Base-by-base conservation (phyloP, 768 basidiomycete genomes). In the Serpula lacrymans region DNA sequence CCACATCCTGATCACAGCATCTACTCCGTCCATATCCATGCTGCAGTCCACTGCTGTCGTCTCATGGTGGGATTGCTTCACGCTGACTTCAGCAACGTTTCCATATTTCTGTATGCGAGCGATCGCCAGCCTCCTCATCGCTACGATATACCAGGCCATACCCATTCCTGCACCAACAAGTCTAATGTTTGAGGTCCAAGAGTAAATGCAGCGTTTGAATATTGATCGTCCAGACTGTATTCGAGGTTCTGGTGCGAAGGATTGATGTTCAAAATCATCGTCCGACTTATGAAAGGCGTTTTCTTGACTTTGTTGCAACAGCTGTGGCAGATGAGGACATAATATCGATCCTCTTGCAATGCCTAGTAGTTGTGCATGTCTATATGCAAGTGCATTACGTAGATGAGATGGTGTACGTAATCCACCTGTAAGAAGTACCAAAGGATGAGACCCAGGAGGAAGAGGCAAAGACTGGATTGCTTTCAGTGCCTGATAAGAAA, bases 391-490 rank as follows among this genome's bases (percentile, higher is more conserved):
- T 1, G 76, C 84, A 12, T 63, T 56, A 9, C 69, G 59, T 27
- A 92, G 66, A 22, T 77, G 70, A 1, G 70, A 60, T 12, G 78
- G 75, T 0, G 82, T 78, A 17, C 73, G 68, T 28, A 95, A 73
- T 17, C 88, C 89, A 21, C 91, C 91, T 0, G 91, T 93, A 20
- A 94, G 74, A 21, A 93, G 65, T 48, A 93, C 69, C 6, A 85
- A 66, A 1, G 90, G 88, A 2, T 59, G 52, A 1, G 59, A 53
- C 6, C 52, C 39, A 5, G 43, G 25, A 7, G 53, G 47, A 7
- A 49, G 41, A 9, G 55, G 50, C 1, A 64, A 39, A 3, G 59
- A 48, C n/a, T 64, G 57, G 3, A 88, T 53, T 18, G 67, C 62
- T 31, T 62, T 53, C 45, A 80, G 63, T 1, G 78, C 83, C 43